Evolutionary conservation across 140 eudicot genomes (phyloP).

Genomic region (Stevia rebaudiana): DNA sequence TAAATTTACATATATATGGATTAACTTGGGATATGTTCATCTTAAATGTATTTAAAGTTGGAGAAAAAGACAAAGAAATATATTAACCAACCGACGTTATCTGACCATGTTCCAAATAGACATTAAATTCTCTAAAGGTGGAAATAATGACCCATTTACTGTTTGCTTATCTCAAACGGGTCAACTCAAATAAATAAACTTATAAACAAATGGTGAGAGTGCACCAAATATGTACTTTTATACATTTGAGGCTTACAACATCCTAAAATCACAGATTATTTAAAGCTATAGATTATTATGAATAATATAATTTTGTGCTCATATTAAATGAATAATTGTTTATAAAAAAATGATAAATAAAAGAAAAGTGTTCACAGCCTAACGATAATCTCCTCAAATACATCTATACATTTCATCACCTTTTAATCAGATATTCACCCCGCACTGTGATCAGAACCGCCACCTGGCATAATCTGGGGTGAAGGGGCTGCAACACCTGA

Average conservation of each 20-base stretch:
- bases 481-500: constrained; percentile 63
- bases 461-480: constrained; percentile 68
- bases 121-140: background rate
- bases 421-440: constrained; percentile 65
- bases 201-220: too few relatives aligned
- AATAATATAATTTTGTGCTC: too few relatives aligned
- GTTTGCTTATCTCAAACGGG: background rate
- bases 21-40: background rate
- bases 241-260: too few relatives aligned
- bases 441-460: constrained; percentile 72
- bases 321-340: background rate
- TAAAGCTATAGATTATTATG: too few relatives aligned
- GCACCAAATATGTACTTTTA: too few relatives aligned
- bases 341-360: background rate
- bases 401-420: constrained; percentile 29
- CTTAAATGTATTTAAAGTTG: background rate
- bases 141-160: background rate
- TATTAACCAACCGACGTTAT: background rate
- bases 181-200: too few relatives aligned
- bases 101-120: background rate
- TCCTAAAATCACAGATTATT: too few relatives aligned
- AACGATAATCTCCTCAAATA: background rate
- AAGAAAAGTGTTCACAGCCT: background rate
- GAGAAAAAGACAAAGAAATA: background rate
- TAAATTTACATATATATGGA: background rate